Base-by-base conservation (phyloP, 371 early-diverging fungal genomes). In the Batkoa obscura region DNA sequence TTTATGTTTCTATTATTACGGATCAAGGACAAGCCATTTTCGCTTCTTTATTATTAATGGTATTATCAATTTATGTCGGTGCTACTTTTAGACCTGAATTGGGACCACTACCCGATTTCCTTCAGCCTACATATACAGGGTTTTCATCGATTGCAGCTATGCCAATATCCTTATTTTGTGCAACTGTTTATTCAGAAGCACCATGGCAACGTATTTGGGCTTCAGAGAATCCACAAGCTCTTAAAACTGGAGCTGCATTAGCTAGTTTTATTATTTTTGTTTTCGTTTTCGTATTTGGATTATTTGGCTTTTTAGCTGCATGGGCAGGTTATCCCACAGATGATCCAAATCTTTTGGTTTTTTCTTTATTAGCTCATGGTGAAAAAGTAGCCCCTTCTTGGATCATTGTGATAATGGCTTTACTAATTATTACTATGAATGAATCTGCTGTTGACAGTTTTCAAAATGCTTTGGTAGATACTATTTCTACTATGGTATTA, bases 201-300 rank as follows among this genome's bases (percentile, higher is more conserved):
- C 62, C 69, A 32, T 78, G 80, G 72, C 78, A 79, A 57, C 71
- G 79, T 36, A 72, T 76, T 35, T 78, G 79, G 78, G 76, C 79
- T 3, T 71, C 79, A 3, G 67, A 66, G 5, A 67, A 72, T 51
- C 63, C 69, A 31, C 57, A 58, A 36, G 68, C 76, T 1, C 53
- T 79, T 35, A 62, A 58, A 49, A 55, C 53, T 12, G 79, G 78
- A 6, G 68, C 75, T 8, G 30, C 59, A 5, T 48, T 68, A 46
- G 77, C 68, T 36, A 66, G 64, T 30, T 30, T 60, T 10, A 57
- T 69, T 37, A 62, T 71, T 49, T 59, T 62, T 2, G 17, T 72
- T 1, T 71, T 72, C 34, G 65, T 70, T 51, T 74, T 74, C 65
- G 43, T 75, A 50, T 71, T 75, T 55, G 79, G 78, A 3, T 71